These are phyloP conservation scores for Penicillium lividum DNA, from an alignment of 495 filamentous ascomycete species.

Conservation along the genomic window DNA sequence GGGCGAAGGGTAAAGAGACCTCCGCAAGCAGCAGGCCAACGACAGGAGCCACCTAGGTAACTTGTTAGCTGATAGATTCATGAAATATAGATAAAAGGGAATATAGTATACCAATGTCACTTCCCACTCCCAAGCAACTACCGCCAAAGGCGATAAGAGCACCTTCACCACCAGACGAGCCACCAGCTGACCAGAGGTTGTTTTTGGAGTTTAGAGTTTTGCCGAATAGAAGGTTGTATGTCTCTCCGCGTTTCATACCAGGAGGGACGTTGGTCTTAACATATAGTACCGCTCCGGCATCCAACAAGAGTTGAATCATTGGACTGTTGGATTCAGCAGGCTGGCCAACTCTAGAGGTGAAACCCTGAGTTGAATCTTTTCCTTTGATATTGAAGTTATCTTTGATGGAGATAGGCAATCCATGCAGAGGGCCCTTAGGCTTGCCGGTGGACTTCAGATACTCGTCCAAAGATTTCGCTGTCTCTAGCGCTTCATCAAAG, in stretches of 20 bases:
- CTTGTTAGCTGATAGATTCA: too few relatives aligned
- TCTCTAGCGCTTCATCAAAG: conserved; percentile 58
- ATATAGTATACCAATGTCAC: conserved; percentile 37
- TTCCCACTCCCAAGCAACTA: conserved; percentile 62
- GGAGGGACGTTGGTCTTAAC: conserved; percentile 45
- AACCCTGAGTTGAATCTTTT: neutral
- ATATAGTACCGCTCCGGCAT: conserved; percentile 27
- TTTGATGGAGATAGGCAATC: conserved; percentile 62
- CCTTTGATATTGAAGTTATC: conserved; percentile 60
- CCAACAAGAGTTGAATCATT: conserved; percentile 23
- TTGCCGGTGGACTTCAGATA: conserved; percentile 21
- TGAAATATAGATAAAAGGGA: too few relatives aligned
- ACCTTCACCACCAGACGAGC: conserved; percentile 64
- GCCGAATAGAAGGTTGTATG: conserved; percentile 39
- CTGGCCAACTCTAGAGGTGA: neutral
- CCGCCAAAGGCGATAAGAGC: conserved; percentile 60
- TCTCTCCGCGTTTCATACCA: conserved; percentile 51
- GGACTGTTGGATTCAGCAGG: conserved; percentile 33
- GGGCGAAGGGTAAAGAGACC: too few relatives aligned
- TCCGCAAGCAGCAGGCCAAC: too few relatives aligned
- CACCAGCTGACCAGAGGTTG: conserved; percentile 52
- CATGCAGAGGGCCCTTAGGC: conserved; percentile 52
- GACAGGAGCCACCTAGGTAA: too few relatives aligned
- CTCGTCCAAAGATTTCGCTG: conserved; percentile 39
- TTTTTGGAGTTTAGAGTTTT: conserved; percentile 57